Base-by-base conservation (phyloP, 2,329 filamentous ascomycete species). In the Waltergamsia citrina region DNA sequence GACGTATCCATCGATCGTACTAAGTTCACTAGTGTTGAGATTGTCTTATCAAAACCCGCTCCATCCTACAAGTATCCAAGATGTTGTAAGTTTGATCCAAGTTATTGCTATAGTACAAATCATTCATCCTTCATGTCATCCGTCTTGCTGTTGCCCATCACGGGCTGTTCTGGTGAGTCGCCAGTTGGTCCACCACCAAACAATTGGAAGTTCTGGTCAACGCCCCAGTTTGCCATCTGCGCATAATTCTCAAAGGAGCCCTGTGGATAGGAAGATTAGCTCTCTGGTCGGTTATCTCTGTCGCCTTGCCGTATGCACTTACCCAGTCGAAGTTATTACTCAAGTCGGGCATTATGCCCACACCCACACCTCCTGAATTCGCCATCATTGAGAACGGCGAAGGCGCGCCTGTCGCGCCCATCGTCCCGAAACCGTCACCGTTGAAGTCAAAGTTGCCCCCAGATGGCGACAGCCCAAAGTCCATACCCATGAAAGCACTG, bases 271-370 rank as follows among this genome's bases (percentile, higher is more conserved):
- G 16, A 6, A 26, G 32, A 27, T 19, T 20, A 7, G 12, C 12
- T 27, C 25, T 12, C 16, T 12, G n/a, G 12, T 27, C 12, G n/a
- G 12, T 15, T 15, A 14, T 27, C 25, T n/a, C 6, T 27, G 7
- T 27, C 12, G 25, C 12, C 12, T 27, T n/a, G 7, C 6, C 15
- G 21, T 20, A 15, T 34, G 8, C 30, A 47, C 69, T 51, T 61
- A 75, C 72, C 72, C 72, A 77, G 52, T 77, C 71, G 47, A 77
- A 71, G 32, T 67, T 72, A 28, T 59, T 52, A 22, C 60, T 57
- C 32, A 74, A 54, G 24, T 70, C 67, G 14, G 33, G 22, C 7
- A 46, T 47, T 20, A 42, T 35, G 9, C 43, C 49, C 10, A 46
- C 33, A 4, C 39, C 14, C 21, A 14, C 25, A 33, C 20, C 42